Evolutionary conservation across 768 basidiomycete genomes (phyloP), one percentile per base, ranked within the genome.

Genomic region (Hericium coralloides): DNA sequence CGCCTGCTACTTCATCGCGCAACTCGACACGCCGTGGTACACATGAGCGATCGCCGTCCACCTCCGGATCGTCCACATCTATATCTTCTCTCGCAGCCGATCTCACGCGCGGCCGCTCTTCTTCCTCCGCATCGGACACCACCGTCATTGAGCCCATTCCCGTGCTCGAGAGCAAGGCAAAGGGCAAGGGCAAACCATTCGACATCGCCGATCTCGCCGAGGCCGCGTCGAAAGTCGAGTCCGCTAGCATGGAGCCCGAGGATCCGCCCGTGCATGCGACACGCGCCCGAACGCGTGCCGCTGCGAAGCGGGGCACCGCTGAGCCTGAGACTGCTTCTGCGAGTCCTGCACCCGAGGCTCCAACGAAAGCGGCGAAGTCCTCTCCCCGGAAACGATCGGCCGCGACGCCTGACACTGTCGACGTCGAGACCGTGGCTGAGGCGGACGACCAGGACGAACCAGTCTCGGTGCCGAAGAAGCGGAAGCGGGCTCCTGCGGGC

Each of bases 41-140:
- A 49, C 55, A 37, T 48, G 62, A 51, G 49, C 60, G 1, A 55
- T 55, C 2, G 55, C 57, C 22, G 49, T 60, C 57, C 48, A 57
- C 55, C 25, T 61, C 62, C 3, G 60, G 56, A 6, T 60, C 59
- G 14, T 60, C 62, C 4, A 58, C 60, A 8, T 60, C 59, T n/a
- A 54, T 55, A 14, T 60, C 62, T 6, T 55, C 61, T 25, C 41
- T 53, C 2, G 60, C 55, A 12, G 26, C 41, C 22, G 53, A 55
- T 15, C 23, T 54, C 22, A 58, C 53, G 23, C 60, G 62, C 23
- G 59, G 53, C 17, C 62, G 62, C 38, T 60, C 62, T 7, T 59
- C 60, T 43, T 60, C 59, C 2, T 60, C 62, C 18, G 55, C 53
- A 12, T 63, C 62, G 14, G 58, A 60, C 4, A 58, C 52, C 17